phyloP scores from a whole-genome alignment of 108 stramenopile species.

The Pseudonitzschia pungens region DNA sequence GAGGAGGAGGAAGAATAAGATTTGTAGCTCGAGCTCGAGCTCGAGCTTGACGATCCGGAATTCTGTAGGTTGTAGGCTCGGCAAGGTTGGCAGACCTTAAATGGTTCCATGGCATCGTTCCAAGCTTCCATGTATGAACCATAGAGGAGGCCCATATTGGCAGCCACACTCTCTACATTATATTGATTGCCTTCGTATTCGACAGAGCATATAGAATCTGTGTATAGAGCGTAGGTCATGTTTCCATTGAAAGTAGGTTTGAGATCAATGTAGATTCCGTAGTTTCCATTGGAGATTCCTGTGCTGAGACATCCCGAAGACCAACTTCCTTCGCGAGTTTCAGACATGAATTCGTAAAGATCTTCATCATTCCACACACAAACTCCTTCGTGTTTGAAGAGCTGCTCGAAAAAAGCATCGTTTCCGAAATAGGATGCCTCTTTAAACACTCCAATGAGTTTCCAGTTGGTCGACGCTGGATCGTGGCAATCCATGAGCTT shows the following conservation, averaged over 20 bases:
- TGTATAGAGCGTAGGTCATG: conserved; percentile 40
- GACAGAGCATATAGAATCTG: conserved; percentile 29
- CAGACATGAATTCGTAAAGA: conserved; percentile 46
- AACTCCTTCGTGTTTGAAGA: conserved; percentile 65
- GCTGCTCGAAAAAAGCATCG: conserved; percentile 61
- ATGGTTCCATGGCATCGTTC: conserved; percentile 49
- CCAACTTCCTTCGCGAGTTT: conserved; percentile 28
- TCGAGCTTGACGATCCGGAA: neutral
- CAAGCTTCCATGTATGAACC: conserved; percentile 36
- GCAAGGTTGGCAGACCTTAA: conserved; percentile 61
- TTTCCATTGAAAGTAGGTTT: conserved; percentile 44
- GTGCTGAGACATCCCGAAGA: conserved; percentile 29
- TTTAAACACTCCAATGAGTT: conserved; percentile 62
- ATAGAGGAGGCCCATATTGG: conserved; percentile 35
- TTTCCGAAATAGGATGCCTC: conserved; percentile 39
- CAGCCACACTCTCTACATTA: conserved; percentile 29
- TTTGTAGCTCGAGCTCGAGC: conserved; percentile 2
- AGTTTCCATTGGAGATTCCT: conserved; percentile 13
- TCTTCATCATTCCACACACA: conserved; percentile 52
- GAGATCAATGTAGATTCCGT: conserved; percentile 35
- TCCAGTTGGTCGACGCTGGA: conserved; percentile 34
- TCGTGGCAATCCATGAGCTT: conserved; percentile 63
- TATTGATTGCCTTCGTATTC: conserved; percentile 36
- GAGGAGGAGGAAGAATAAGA: neutral
- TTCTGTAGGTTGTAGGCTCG: conserved; percentile 46